A percentile compares a stretch with the other conserved stretches of the same genome.
Conservation (phyloP, 2,329 filamentous ascomycete genomes). For the Zymoseptoria pseudotritici region DNA sequence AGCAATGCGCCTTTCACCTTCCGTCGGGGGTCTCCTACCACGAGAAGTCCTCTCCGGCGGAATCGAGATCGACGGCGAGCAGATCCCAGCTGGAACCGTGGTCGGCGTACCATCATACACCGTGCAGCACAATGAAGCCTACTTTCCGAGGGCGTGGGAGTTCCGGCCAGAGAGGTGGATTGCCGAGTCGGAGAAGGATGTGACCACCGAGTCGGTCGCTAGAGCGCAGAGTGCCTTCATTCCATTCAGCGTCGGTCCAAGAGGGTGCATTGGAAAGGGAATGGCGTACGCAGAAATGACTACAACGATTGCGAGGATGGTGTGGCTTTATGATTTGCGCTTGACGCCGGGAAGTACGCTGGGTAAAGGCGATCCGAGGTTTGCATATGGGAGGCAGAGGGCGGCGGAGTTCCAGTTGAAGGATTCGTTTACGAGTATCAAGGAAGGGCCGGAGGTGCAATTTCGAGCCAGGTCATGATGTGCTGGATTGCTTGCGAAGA, state of each 20-base stretch:
- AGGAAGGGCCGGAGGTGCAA: constrained; percentile 10
- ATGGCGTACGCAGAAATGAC: constrained; percentile 18
- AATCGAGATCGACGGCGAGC: constrained; percentile 28
- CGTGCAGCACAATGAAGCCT: constrained; percentile 29
- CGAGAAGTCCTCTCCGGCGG: constrained; percentile 28
- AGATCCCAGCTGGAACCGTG: constrained; percentile 30
- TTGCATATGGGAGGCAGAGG: constrained; percentile 8
- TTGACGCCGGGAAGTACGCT: constrained; percentile 10
- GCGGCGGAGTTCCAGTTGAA: constrained; percentile 8
- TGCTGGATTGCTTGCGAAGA: not conserved
- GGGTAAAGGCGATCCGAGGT: constrained; percentile 5
- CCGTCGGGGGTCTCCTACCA: constrained; percentile 31
- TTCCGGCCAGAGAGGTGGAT: constrained; percentile 25
- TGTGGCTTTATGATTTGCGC: constrained; percentile 16
- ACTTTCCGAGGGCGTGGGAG: constrained; percentile 20
- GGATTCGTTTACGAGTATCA: constrained; percentile 13
- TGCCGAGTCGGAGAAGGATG: not conserved
- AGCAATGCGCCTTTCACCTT: constrained; percentile 40
- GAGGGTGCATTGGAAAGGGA: constrained; percentile 17
- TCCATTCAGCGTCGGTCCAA: constrained; percentile 14
- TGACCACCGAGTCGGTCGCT: constrained; percentile 3
- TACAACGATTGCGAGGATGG: constrained; percentile 10
- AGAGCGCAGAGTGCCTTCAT: constrained; percentile 14
- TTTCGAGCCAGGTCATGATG: constrained; percentile 2
- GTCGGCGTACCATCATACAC: constrained; percentile 30